Percentiles rank a stretch among this genome's conserved stretches.
Evolutionary conservation across 805 yeast genomes (phyloP).

Genomic region (Sporopachydermia lactativora): DNA sequence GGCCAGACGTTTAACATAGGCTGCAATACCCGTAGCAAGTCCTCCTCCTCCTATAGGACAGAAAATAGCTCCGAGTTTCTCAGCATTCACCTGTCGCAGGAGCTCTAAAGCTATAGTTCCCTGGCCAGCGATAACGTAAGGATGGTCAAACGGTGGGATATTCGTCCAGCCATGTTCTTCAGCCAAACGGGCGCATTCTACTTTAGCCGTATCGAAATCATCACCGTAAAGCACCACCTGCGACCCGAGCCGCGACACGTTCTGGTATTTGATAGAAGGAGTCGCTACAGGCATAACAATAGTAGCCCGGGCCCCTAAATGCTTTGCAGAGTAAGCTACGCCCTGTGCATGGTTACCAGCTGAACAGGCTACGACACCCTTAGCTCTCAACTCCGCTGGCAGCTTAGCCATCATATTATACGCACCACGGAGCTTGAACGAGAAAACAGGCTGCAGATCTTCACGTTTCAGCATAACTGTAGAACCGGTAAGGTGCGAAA

Average conservation of each 20-base stretch:
- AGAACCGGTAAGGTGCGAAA: constrained; percentile 64
- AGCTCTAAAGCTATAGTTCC: constrained; percentile 95
- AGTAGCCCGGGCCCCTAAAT: constrained; percentile 81
- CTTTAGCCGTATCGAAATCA: constrained; percentile 90
- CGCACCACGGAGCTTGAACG: constrained; percentile 95
- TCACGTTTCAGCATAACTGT: constrained; percentile 78
- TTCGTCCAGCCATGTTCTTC: constrained; percentile 63
- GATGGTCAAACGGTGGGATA: constrained; percentile 98
- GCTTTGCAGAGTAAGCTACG: constrained; percentile 83
- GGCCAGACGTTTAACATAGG: constrained; percentile 85
- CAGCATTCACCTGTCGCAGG: constrained; percentile 69
- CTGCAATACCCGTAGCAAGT: constrained; percentile 76
- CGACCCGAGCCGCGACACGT: constrained; percentile 85
- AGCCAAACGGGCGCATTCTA: constrained; percentile 67
- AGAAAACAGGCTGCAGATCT: constrained; percentile 87
- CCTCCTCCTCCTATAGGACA: constrained; percentile 98
- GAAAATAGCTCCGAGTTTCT: constrained; percentile 73
- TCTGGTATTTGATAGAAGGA: constrained; percentile 85
- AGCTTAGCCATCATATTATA: constrained; percentile 92
- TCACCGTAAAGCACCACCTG: constrained; percentile 89
- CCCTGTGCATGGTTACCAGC: constrained; percentile 99
- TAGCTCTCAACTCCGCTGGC: constrained; percentile 37
- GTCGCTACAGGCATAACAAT: constrained; percentile 98
- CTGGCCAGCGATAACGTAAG: constrained; percentile 96
- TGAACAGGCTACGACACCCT: constrained; percentile 94